Conservation (phyloP, 257 asterid genomes). For the Striga asiatica region DNA sequence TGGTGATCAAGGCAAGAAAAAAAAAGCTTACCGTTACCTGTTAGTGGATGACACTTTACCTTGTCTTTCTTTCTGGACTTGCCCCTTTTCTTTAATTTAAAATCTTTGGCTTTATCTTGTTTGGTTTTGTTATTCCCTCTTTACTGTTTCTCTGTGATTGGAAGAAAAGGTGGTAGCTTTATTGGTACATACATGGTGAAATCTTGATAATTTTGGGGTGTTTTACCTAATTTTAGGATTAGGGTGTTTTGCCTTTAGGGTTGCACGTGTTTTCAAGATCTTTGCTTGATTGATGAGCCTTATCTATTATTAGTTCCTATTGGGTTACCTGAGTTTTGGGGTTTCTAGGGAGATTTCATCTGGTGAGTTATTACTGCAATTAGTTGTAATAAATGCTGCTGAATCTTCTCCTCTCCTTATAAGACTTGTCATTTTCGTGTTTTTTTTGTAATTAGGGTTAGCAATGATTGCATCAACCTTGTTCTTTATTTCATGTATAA, state of each 20-base stretch:
- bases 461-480: too few relatives aligned
- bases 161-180: conserved; percentile 37
- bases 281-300: background rate
- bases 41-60: background rate
- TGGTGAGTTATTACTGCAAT: too few relatives aligned
- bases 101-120: background rate
- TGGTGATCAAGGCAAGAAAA: conserved; percentile 20
- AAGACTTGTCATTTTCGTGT: too few relatives aligned
- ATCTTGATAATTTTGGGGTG: conserved; percentile 13
- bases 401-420: too few relatives aligned
- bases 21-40: background rate
- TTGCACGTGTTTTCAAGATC: conserved; percentile 14
- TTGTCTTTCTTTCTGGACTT: too few relatives aligned
- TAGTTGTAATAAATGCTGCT: too few relatives aligned
- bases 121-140: background rate
- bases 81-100: too few relatives aligned
- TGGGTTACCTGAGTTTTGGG: too few relatives aligned
- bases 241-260: conserved; percentile 19
- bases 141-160: background rate
- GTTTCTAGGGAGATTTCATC: too few relatives aligned
- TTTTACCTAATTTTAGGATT: conserved; percentile 26
- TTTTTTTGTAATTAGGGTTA: too few relatives aligned
- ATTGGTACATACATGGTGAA: conserved; percentile 29
- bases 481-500: too few relatives aligned
- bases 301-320: conserved; percentile 9